These are phyloP conservation scores for Schizosaccharomyces lindneri DNA, from an alignment of 805 yeast species.

Conservation along the genomic window DNA sequence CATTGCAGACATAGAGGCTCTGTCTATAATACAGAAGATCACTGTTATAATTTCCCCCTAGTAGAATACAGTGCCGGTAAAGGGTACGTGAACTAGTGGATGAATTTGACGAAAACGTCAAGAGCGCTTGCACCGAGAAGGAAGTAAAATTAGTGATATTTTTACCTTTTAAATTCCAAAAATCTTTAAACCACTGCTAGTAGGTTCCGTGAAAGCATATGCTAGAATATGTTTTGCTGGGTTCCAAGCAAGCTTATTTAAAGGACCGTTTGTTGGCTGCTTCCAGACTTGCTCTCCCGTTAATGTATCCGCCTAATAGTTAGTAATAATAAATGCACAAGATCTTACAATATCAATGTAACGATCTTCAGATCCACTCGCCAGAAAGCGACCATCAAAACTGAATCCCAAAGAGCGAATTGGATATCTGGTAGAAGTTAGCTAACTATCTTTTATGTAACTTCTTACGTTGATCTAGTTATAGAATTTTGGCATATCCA, in stretches of 20 bases:
- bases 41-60: too few species aligned
- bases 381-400: slow-evolving; percentile 23
- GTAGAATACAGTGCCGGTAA: too few species aligned
- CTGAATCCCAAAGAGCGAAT: slow-evolving; percentile 11
- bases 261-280: neutral
- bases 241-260: slow-evolving; percentile 14
- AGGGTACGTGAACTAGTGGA: too few species aligned
- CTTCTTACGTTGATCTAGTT: slow-evolving; percentile 16
- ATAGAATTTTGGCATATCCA: slow-evolving; percentile 19
- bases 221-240: slow-evolving; percentile 13
- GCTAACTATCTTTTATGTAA: neutral
- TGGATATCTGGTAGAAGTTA: neutral
- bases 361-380: slow-evolving; percentile 21
- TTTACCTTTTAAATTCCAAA: neutral
- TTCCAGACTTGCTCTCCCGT: slow-evolving; percentile 7
- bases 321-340: neutral
- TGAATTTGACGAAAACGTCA: too few species aligned
- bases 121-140: too few species aligned
- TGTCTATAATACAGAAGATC: too few species aligned
- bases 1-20: too few species aligned
- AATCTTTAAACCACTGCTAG: neutral
- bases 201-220: slow-evolving; percentile 10
- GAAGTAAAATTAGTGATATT: neutral
- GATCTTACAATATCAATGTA: slow-evolving; percentile 17
- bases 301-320: slow-evolving; percentile 7